Conservation (phyloP, 345 rosid genomes). For the Leavenworthia alabamica region DNA sequence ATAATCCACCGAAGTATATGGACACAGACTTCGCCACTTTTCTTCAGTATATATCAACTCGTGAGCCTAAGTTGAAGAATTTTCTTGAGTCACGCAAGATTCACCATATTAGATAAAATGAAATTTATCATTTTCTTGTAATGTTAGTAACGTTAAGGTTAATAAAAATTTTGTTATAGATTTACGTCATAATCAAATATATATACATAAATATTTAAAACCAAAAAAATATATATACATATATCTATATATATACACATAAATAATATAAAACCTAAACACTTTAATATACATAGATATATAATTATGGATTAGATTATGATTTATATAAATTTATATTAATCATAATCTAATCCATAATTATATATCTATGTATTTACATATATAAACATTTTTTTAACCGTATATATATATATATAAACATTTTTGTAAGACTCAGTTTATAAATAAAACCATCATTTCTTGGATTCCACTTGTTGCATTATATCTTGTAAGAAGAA, state of each 20-base stretch:
- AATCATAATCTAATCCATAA: no score
- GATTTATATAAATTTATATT: no score
- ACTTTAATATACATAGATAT: no score
- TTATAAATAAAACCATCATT: not conserved
- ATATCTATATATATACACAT: no score
- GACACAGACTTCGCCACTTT: slow-evolving; percentile 65
- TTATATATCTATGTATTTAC: no score
- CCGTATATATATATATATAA: no score
- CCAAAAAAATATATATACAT: no score
- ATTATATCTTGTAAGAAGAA: slow-evolving; percentile 17
- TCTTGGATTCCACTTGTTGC: slow-evolving; percentile 5
- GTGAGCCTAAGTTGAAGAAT: slow-evolving; percentile 68
- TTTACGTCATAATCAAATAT: not conserved
- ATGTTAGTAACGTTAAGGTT: not conserved
- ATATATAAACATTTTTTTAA: no score
- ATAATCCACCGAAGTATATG: slow-evolving; percentile 48
- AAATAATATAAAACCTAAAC: no score
- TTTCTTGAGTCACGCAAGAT: slow-evolving; percentile 72
- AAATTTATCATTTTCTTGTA: not conserved
- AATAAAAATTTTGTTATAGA: not conserved
- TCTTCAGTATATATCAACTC: slow-evolving; percentile 52
- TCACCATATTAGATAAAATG: not conserved
- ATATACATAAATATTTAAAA: no score
- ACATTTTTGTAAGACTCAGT: no score
- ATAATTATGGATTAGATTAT: no score